Evolutionary conservation across 805 yeast species (phyloP), one percentile per base, ranked within the genome.

Genomic region (Brettanomyces custersianus): DNA sequence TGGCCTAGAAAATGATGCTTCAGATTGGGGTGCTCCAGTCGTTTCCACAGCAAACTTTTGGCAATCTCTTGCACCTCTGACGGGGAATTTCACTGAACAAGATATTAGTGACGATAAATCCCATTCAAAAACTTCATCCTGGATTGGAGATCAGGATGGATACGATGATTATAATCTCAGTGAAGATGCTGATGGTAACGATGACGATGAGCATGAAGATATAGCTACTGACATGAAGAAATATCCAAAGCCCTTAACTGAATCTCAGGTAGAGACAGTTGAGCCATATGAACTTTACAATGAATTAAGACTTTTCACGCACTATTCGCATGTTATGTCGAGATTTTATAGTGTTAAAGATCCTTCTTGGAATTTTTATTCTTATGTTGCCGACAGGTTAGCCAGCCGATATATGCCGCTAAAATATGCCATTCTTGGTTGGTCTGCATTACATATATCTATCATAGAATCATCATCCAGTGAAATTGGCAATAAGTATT

Each of bases 401-500:
- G 29, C 20, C 17, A 16, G 21, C 16, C 29, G 29, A 10, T 32
- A 32, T 24, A 20, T 21, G 10, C 35, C 35, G 11, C 28, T 32
- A 21, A 22, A 24, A 16, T 23, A 32, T n/a, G 17, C 35, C 13
- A 11, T 32, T 3, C 35, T 32, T 12, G 35, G 29, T 2, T 32
- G 35, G 35, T 22, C 35, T 16, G 35, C 35, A 7, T 18, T 32
- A 8, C 35, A 32, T 32, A 17, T 32, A 15, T 21, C 35, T 12
- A 16, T 32, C 5, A 15, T 17, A 3, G 29, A 23, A n/a, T 15
- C n/a, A 15, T 11, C 35, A 5, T 23, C 35, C 7, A 10, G 13
- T 12, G 12, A 22, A 12, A 12, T 32, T n/a, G 35, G 29, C 16
- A 15, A 32, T 13, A 16, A 32, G 18, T 32, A 32, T 15, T 32